Conservation (phyloP, 768 basidiomycete genomes). For the Russula sp. region DNA sequence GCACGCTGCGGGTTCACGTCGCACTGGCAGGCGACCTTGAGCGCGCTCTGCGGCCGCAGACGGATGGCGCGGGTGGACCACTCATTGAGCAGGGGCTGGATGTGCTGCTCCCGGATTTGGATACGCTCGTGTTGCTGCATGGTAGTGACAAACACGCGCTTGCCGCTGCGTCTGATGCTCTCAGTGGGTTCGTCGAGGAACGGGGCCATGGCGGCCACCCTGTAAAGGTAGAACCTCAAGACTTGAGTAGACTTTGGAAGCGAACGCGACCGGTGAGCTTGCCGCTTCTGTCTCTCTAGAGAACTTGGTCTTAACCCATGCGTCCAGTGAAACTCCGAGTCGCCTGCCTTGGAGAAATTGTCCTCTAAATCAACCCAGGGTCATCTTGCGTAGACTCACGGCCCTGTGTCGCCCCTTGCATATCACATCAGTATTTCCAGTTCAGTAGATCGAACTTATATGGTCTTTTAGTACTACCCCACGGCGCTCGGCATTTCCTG, state of each 20-base stretch:
- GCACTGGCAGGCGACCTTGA: slow-evolving; percentile 1
- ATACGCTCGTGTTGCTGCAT: slow-evolving; percentile 10
- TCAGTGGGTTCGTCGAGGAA: neutral
- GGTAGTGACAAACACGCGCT: neutral
- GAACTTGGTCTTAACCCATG: neutral
- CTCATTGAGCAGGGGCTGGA: neutral
- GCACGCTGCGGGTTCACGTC: slow-evolving; percentile 1
- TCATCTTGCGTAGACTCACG: neutral
- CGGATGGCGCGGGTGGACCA: neutral
- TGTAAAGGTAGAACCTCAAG: slow-evolving; percentile 2
- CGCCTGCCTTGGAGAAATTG: neutral
- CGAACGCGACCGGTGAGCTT: neutral
- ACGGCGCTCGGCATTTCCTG: neutral
- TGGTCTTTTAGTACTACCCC: neutral
- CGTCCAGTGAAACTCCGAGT: neutral
- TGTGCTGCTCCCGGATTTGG: slow-evolving; percentile 1
- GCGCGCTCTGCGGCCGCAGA: neutral
- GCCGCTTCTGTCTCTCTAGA: neutral
- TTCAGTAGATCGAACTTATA: neutral
- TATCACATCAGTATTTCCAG: neutral
- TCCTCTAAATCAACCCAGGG: neutral
- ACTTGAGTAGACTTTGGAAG: neutral
- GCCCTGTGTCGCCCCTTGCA: neutral
- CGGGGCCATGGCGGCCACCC: neutral
- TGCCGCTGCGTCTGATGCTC: neutral